Conservation (phyloP, 805 yeast species). For the Cyberlindnera euphorbiiphila region DNA sequence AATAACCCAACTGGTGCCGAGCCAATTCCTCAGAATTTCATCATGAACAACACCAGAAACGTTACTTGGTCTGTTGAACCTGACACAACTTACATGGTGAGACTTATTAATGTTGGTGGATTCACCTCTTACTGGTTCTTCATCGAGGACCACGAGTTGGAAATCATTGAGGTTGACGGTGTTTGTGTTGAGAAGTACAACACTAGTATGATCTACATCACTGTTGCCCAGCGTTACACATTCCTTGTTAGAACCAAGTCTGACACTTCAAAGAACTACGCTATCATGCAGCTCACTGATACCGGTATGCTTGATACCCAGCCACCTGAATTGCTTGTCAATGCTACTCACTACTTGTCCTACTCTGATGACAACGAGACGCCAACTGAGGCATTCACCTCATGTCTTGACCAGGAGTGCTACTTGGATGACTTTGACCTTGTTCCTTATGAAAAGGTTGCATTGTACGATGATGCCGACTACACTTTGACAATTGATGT, state of each 20-base stretch:
- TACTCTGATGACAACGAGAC: conserved; percentile 45
- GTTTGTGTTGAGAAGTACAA: conserved; percentile 71
- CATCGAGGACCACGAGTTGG: conserved; percentile 83
- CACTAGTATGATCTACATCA: conserved; percentile 69
- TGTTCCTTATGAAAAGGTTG: conserved; percentile 56
- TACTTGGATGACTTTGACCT: conserved; percentile 77
- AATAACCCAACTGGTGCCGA: conserved; percentile 98
- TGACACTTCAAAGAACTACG: conserved; percentile 61
- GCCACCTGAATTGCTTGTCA: conserved; percentile 62
- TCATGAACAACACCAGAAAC: conserved; percentile 79
- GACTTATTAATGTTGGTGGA: conserved; percentile 84
- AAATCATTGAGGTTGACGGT: conserved; percentile 92
- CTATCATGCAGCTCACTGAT: conserved; percentile 80
- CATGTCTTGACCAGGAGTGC: conserved; percentile 43
- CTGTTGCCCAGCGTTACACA: conserved; percentile 91
- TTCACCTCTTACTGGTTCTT: conserved; percentile 86
- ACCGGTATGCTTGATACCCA: conserved; percentile 73
- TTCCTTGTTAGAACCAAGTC: conserved; percentile 72
- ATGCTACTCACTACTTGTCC: conserved; percentile 70
- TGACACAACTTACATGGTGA: conserved; percentile 74
- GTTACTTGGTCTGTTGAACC: conserved; percentile 79
- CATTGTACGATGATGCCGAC: conserved; percentile 63
- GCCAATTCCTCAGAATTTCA: conserved; percentile 81
- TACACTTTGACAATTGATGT: conserved; percentile 67
- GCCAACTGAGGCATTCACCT: conserved; percentile 40